phyloP scores from a whole-genome alignment of 2,329 filamentous ascomycete species.

The Talaromyces sp. region DNA sequence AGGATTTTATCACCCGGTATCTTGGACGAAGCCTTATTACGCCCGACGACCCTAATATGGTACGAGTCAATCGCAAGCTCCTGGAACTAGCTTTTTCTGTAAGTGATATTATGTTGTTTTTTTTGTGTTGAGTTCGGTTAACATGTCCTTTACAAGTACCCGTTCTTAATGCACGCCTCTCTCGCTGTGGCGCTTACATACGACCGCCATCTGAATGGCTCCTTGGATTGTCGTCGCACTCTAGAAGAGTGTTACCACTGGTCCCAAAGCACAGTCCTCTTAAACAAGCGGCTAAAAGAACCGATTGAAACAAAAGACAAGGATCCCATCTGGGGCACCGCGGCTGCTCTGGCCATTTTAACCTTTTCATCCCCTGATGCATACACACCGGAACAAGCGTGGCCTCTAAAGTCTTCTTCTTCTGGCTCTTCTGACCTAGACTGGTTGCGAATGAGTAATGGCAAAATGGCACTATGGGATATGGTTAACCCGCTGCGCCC shows the following conservation, averaged over 20 bases:
- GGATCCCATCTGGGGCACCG: conserved; percentile 46
- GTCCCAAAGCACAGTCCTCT: conserved; percentile 36
- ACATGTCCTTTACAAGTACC: conserved; percentile 26
- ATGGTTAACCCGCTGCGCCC: conserved; percentile 45
- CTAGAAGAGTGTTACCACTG: conserved; percentile 42
- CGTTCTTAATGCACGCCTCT: conserved; percentile 44
- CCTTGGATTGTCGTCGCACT: conserved; percentile 18
- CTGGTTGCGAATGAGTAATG: conserved; percentile 55
- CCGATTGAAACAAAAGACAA: conserved; percentile 31
- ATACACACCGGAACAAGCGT: conserved; percentile 41
- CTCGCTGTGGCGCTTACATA: conserved; percentile 40
- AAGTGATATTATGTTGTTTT: background rate
- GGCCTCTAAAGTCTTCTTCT: conserved; percentile 48
- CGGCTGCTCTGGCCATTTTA: conserved; percentile 38
- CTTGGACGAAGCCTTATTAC: conserved; percentile 32
- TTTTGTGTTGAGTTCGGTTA: background rate
- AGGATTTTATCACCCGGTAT: conserved; percentile 40
- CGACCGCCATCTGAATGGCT: conserved; percentile 11
- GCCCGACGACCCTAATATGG: conserved; percentile 34
- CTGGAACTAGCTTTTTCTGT: conserved; percentile 37
- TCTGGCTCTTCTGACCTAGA: conserved; percentile 41
- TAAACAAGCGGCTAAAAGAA: conserved; percentile 32
- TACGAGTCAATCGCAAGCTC: conserved; percentile 34
- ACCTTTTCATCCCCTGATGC: conserved; percentile 38
- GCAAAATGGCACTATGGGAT: conserved; percentile 51